Conservation (phyloP, 2,329 filamentous ascomycete genomes). For the Myriosclerotinia duriaeana region DNA sequence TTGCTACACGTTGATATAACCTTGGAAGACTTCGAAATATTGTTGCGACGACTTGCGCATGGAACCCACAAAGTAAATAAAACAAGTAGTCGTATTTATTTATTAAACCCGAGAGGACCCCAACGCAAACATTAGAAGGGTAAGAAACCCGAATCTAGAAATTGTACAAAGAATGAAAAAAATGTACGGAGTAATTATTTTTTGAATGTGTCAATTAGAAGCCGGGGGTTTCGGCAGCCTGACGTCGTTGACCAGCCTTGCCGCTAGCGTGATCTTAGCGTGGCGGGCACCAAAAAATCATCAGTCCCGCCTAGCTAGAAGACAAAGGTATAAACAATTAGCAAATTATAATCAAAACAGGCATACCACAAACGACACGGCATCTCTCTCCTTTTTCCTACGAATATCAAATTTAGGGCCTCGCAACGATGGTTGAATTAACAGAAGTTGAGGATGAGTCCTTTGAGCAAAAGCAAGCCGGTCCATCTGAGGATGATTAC, state of each 20-base stretch:
- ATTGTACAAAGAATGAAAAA: background rate
- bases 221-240: conserved; percentile 1
- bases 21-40: conserved; percentile 2
- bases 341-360: background rate
- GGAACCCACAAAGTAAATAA: background rate
- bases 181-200: background rate
- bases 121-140: background rate
- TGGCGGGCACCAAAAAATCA: conserved; percentile 19
- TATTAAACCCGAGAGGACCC: background rate
- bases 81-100: background rate
- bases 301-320: conserved; percentile 1
- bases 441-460: conserved; percentile 97
- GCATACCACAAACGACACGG: background rate
- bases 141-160: background rate
- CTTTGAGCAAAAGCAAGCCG: conserved; percentile 71
- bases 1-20: background rate
- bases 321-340: conserved; percentile 2
- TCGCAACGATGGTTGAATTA: conserved; percentile 82
- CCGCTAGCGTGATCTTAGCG: conserved; percentile 20
- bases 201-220: no score
- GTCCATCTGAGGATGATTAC: conserved; percentile 70
- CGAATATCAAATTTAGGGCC: background rate
- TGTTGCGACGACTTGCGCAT: background rate
- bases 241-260: conserved; percentile 21
- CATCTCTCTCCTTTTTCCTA: background rate